phyloP scores from a whole-genome alignment of 768 basidiomycete genomes.

The Phanerodontia chrysosporium region DNA sequence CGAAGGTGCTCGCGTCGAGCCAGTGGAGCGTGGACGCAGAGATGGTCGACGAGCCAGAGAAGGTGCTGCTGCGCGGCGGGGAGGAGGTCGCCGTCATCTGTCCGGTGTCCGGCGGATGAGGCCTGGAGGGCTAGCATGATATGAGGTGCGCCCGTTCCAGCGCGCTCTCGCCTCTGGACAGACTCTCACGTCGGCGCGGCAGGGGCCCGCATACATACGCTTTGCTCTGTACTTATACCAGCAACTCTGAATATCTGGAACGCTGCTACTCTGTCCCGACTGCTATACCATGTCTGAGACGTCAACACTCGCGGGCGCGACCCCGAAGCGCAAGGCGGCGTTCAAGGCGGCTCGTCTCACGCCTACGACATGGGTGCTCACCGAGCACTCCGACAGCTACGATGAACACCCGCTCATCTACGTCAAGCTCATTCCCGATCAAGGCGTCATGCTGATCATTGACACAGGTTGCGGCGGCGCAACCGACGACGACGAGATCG shows the following conservation, averaged over 20 bases:
- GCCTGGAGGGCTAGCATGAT: no score
- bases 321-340: constrained; percentile 16
- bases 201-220: neutral
- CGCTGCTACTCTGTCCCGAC: no score
- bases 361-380: constrained; percentile 38
- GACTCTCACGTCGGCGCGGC: neutral
- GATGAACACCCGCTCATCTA: constrained; percentile 54
- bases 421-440: constrained; percentile 36
- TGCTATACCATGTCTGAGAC: neutral
- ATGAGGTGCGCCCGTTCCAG: neutral
- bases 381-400: constrained; percentile 49
- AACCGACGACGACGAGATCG: constrained; percentile 35
- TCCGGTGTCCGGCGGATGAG: constrained; percentile 79
- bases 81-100: constrained; percentile 80
- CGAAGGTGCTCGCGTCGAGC: constrained; percentile 51
- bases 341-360: constrained; percentile 35
- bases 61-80: constrained; percentile 52
- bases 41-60: constrained; percentile 63
- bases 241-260: no score
- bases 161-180: neutral
- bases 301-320: neutral
- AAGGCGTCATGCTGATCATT: constrained; percentile 40
- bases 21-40: constrained; percentile 80
- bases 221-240: neutral
- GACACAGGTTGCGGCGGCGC: constrained; percentile 55